Conservation (phyloP, 345 rosid genomes). For the Iberis pinnata region DNA sequence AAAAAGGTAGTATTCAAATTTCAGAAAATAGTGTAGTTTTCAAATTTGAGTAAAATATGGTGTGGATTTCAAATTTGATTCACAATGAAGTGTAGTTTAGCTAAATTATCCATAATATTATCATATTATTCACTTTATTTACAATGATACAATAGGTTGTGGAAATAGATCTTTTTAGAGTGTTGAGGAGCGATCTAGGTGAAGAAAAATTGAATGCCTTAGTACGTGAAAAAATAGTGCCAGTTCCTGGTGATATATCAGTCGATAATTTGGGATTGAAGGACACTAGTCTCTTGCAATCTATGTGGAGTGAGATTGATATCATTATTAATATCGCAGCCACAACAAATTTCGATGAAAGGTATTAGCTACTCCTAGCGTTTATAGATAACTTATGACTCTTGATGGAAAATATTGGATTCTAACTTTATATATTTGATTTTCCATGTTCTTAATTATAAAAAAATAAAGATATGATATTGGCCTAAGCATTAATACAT, state of each 20-base stretch:
- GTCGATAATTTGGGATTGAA: constrained; percentile 44
- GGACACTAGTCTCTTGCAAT: constrained; percentile 34
- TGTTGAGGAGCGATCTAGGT: constrained; percentile 44
- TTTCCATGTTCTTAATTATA: no score
- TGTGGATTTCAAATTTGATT: no score
- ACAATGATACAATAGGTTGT: constrained; percentile 32
- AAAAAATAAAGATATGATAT: constrained; percentile 43
- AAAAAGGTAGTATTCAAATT: no score
- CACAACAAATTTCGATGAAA: constrained; percentile 69
- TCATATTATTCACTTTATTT: not conserved
- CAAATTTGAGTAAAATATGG: no score
- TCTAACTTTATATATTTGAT: no score
- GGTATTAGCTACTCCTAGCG: constrained; percentile 26
- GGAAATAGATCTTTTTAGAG: constrained; percentile 52
- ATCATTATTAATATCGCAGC: constrained; percentile 63
- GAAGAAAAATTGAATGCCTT: constrained; percentile 33
- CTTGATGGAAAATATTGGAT: no score
- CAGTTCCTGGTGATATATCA: constrained; percentile 56
- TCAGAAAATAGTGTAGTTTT: no score
- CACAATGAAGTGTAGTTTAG: no score
- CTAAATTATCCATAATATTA: no score
- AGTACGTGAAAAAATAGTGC: constrained; percentile 42
- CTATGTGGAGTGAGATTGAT: constrained; percentile 47
- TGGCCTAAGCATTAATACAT: constrained; percentile 51
- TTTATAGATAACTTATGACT: no score